Percentiles rank a stretch among this genome's conserved stretches.
phyloP scores from a whole-genome alignment of 352 stramenopile species.

The Globisporangium uncinulatum region DNA sequence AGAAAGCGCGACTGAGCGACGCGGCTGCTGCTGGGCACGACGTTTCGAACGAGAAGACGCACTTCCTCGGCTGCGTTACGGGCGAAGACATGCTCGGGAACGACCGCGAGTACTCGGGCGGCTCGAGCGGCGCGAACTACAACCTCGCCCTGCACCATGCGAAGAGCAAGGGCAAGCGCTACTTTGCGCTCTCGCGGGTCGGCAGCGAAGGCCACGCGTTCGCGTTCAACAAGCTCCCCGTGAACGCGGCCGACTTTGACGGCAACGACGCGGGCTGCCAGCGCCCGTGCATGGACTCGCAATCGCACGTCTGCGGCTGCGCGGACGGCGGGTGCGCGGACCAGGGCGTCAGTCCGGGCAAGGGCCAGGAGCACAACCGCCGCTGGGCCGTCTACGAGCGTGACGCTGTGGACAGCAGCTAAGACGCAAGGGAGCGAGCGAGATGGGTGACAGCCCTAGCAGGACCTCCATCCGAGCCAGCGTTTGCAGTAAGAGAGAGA shows the following conservation, averaged over 20 bases:
- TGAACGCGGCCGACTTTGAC: conserved; percentile 61
- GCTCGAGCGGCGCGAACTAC: conserved; percentile 86
- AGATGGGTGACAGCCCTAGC: too few species aligned
- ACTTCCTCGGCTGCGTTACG: conserved; percentile 80
- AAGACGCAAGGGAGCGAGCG: not conserved
- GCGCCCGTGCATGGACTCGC: conserved; percentile 71
- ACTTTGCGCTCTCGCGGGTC: conserved; percentile 83
- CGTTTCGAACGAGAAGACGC: conserved; percentile 67
- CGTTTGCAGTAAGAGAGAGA: too few species aligned
- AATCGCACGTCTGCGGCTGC: conserved; percentile 78
- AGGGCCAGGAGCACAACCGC: conserved; percentile 86
- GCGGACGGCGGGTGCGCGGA: conserved; percentile 76
- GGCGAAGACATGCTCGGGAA: conserved; percentile 80
- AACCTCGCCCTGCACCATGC: conserved; percentile 85
- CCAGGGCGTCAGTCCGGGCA: conserved; percentile 49
- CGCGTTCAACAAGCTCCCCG: conserved; percentile 82
- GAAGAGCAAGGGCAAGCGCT: conserved; percentile 75
- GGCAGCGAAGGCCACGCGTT: conserved; percentile 84
- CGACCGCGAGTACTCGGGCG: conserved; percentile 86
- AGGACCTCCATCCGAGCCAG: too few species aligned
- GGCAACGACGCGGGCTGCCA: conserved; percentile 79
- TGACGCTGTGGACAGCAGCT: conserved; percentile 21
- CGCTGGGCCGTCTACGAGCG: conserved; percentile 89
- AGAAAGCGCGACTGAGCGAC: conserved; percentile 53
- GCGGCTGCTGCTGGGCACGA: conserved; percentile 40